A percentile compares a stretch with the other conserved stretches of the same genome.
phyloP scores from a whole-genome alignment of 768 basidiomycete genomes.

The Boletus pseudo-olivaceus region DNA sequence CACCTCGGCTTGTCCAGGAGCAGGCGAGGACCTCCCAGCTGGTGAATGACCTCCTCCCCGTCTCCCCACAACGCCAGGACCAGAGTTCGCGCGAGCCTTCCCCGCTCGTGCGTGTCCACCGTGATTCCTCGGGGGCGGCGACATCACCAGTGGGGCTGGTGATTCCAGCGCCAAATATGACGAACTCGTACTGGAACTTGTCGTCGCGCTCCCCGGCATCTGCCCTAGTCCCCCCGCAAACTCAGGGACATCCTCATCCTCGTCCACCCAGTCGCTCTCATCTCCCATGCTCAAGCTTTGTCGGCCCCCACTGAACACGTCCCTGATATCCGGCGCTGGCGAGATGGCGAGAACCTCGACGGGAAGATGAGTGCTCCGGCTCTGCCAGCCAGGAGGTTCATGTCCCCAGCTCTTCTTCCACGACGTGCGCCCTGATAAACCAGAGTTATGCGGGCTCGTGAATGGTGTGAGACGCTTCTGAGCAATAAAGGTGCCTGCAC shows the following conservation, averaged over 20 bases:
- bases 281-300: slow-evolving; percentile 60
- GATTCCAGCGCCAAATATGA: slow-evolving; percentile 32
- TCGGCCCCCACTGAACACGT: slow-evolving; percentile 69
- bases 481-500: slow-evolving; percentile 65
- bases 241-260: slow-evolving; percentile 69
- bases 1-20: slow-evolving; percentile 46
- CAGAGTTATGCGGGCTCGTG: slow-evolving; percentile 48
- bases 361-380: slow-evolving; percentile 58
- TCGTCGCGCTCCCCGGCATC: slow-evolving; percentile 29
- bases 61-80: slow-evolving; percentile 28
- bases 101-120: slow-evolving; percentile 36
- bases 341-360: slow-evolving; percentile 77
- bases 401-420: slow-evolving; percentile 91
- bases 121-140: slow-evolving; percentile 51
- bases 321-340: slow-evolving; percentile 53
- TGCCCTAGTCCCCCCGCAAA: slow-evolving; percentile 83
- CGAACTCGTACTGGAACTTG: slow-evolving; percentile 23
- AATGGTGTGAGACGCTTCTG: slow-evolving; percentile 81
- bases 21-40: slow-evolving; percentile 55
- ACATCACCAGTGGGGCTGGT: slow-evolving; percentile 39
- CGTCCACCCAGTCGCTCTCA: slow-evolving; percentile 87
- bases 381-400: slow-evolving; percentile 84
- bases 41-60: slow-evolving; percentile 59
- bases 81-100: slow-evolving; percentile 25
- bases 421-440: slow-evolving; percentile 59